A percentile compares a stretch with the other conserved stretches of the same genome.
These are phyloP conservation scores for Leccinum subtestaceum DNA, from an alignment of 768 basidiomycete species.

Conservation along the genomic window DNA sequence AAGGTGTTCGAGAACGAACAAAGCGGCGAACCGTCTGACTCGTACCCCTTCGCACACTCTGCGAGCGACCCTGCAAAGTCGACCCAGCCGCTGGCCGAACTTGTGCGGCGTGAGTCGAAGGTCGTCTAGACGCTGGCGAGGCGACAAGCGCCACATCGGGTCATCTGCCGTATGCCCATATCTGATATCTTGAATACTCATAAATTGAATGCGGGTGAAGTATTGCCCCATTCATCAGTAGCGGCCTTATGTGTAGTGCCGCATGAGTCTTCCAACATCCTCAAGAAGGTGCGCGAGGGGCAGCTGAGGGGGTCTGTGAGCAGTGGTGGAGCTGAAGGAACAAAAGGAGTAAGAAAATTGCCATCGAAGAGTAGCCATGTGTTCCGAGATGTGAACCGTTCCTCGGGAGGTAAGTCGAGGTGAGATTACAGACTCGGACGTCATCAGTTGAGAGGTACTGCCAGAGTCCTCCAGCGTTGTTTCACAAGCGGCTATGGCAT, in stretches of 20 bases:
- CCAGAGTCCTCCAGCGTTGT: slow-evolving; percentile 65
- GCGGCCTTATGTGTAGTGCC: no score
- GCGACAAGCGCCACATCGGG: no score
- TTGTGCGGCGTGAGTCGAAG: background rate
- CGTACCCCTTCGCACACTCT: background rate
- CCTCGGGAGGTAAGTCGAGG: slow-evolving; percentile 19
- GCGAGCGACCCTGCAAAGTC: background rate
- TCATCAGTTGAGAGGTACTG: slow-evolving; percentile 52
- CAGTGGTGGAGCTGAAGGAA: slow-evolving; percentile 50
- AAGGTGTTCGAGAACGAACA: slow-evolving; percentile 9
- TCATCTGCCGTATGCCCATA: no score
- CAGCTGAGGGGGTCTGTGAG: slow-evolving; percentile 56
- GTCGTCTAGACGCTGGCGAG: background rate
- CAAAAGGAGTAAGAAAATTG: slow-evolving; percentile 55
- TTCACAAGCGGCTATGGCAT: slow-evolving; percentile 56
- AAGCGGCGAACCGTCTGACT: slow-evolving; percentile 14
- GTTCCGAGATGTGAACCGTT: slow-evolving; percentile 20
- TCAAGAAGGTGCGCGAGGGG: slow-evolving; percentile 44
- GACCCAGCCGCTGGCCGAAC: background rate
- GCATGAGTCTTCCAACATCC: no score
- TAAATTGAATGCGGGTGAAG: no score
- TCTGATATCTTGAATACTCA: no score
- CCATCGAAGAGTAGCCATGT: slow-evolving; percentile 79
- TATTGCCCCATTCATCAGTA: no score
- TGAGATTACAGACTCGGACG: background rate